A percentile compares a stretch with the other conserved stretches of the same genome.
Conservation (phyloP, 2,329 filamentous ascomycete species). For the Grosmannia serpens region DNA sequence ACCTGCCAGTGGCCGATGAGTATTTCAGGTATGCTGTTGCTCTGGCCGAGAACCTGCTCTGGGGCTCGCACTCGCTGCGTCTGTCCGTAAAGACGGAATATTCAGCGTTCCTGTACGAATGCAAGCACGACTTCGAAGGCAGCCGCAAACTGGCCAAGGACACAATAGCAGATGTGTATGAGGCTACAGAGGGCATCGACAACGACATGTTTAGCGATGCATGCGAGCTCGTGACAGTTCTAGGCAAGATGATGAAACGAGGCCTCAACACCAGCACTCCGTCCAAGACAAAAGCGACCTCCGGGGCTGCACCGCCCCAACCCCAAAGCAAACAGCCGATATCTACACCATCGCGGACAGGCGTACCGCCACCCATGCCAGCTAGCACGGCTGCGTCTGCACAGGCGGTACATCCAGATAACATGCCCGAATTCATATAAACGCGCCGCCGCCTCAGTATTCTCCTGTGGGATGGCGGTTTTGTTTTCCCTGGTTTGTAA, state of each 20-base stretch:
- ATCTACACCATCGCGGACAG: not conserved
- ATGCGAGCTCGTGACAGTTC: conserved; percentile 71
- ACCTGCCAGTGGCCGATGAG: conserved; percentile 67
- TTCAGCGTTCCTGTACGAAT: conserved; percentile 87
- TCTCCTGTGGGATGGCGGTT: not conserved
- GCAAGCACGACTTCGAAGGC: conserved; percentile 66
- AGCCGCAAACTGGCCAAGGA: conserved; percentile 68
- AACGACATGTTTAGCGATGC: conserved; percentile 93
- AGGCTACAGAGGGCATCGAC: conserved; percentile 82
- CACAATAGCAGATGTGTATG: conserved; percentile 83
- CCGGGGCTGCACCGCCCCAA: not conserved
- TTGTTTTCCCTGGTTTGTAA: not conserved
- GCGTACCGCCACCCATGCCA: not conserved
- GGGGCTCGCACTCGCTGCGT: conserved; percentile 80
- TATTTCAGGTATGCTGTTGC: conserved; percentile 70
- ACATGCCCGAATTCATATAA: conserved; percentile 13
- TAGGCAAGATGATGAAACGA: conserved; percentile 67
- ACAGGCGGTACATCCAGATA: not conserved
- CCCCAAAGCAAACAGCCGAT: not conserved
- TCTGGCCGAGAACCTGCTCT: conserved; percentile 64
- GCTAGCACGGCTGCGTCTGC: not conserved
- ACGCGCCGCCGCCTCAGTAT: not conserved
- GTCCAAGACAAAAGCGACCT: not conserved
- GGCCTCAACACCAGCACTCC: conserved; percentile 5
- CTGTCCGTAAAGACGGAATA: conserved; percentile 88